These are phyloP conservation scores for Neurospora sp. DNA, from an alignment of 495 filamentous ascomycete species.

Conservation along the genomic window DNA sequence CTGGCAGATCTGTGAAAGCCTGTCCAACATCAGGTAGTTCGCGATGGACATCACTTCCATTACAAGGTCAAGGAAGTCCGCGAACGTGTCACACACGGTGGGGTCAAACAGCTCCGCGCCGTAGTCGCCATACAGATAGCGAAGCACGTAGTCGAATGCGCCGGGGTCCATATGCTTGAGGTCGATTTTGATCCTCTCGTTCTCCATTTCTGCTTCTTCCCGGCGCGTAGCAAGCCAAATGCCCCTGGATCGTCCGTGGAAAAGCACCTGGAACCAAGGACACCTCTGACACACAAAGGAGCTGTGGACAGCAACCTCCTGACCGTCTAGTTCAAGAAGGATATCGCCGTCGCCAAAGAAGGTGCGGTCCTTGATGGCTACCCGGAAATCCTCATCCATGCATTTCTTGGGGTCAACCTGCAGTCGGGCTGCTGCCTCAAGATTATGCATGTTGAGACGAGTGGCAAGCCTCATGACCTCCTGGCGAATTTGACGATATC, in stretches of 20 bases:
- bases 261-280: constrained; percentile 86
- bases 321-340: constrained; percentile 61
- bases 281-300: constrained; percentile 71
- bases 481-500: constrained; percentile 65
- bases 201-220: constrained; percentile 18
- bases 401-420: constrained; percentile 54
- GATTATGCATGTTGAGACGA: constrained; percentile 49
- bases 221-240: constrained; percentile 68
- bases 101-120: constrained; percentile 76
- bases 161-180: constrained; percentile 65
- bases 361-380: constrained; percentile 50
- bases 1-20: constrained; percentile 83
- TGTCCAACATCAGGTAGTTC: constrained; percentile 91
- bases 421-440: constrained; percentile 66
- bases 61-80: constrained; percentile 78
- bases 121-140: constrained; percentile 73
- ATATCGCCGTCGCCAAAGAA: constrained; percentile 72
- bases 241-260: constrained; percentile 73
- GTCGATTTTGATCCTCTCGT: constrained; percentile 57
- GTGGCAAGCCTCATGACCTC: constrained; percentile 75
- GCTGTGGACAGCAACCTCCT: constrained; percentile 61
- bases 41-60: constrained; percentile 85
- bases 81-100: constrained; percentile 56
- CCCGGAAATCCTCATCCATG: constrained; percentile 56
- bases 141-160: constrained; percentile 70